Conservation (phyloP, 495 filamentous ascomycete species). For the Penicillium canescens region DNA sequence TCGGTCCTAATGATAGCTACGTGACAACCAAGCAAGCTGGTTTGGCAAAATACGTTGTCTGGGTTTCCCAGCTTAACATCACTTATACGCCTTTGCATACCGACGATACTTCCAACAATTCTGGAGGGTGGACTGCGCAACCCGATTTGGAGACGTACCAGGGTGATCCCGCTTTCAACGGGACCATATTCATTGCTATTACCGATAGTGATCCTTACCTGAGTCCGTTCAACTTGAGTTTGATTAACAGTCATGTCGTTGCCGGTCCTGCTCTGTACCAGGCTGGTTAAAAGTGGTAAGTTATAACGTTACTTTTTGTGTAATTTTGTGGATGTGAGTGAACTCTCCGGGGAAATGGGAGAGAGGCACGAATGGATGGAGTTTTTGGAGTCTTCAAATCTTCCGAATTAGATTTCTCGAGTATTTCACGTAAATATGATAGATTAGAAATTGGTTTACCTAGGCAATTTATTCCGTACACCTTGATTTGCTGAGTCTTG, state of each 20-base stretch:
- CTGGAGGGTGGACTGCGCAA: constrained; percentile 68
- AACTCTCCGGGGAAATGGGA: background rate
- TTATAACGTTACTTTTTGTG: background rate
- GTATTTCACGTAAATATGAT: no score
- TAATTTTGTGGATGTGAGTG: background rate
- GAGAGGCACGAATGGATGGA: background rate
- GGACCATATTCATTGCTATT: constrained; percentile 76
- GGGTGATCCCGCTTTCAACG: constrained; percentile 71
- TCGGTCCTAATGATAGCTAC: constrained; percentile 84
- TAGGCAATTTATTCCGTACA: no score
- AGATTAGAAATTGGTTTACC: no score
- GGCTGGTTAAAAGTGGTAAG: constrained; percentile 68
- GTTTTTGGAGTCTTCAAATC: no score
- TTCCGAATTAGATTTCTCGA: no score
- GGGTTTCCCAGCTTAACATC: constrained; percentile 82
- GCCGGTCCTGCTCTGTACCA: constrained; percentile 76
- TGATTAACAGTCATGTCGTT: constrained; percentile 75
- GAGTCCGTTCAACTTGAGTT: constrained; percentile 74
- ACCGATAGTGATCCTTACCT: constrained; percentile 68
- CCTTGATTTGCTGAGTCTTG: no score
- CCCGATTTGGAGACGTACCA: constrained; percentile 61
- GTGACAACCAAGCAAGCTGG: constrained; percentile 62
- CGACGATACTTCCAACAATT: constrained; percentile 38
- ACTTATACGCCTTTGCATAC: constrained; percentile 73
- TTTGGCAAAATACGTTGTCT: constrained; percentile 66